Conservation (phyloP, 768 basidiomycete species). For the Boletus bicolor region DNA sequence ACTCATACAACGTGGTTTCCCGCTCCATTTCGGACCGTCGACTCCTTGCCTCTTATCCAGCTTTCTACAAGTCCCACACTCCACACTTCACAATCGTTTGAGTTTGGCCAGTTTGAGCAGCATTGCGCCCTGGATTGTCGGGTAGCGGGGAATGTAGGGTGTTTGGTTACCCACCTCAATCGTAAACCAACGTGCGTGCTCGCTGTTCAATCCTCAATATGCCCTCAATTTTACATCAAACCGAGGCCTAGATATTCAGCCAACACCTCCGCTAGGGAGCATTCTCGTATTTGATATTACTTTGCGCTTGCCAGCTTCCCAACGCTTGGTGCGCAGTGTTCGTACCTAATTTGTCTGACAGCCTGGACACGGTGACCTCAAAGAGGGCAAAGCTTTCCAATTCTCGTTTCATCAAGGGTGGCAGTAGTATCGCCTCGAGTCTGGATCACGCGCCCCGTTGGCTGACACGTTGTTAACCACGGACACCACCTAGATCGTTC, state of each 20-base stretch:
- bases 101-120: not conserved
- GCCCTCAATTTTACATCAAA: slow-evolving; percentile 13
- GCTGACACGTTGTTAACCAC: slow-evolving; percentile 20
- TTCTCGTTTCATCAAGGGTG: slow-evolving; percentile 10
- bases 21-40: not conserved
- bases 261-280: not conserved
- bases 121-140: not conserved
- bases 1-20: slow-evolving; percentile 4
- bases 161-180: not conserved
- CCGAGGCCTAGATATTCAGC: slow-evolving; percentile 1
- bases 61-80: not conserved
- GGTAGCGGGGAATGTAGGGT: not conserved
- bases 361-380: slow-evolving; percentile 3
- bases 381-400: slow-evolving; percentile 7
- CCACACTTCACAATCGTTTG: not conserved
- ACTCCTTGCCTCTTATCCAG: not conserved
- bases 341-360: slow-evolving; percentile 12
- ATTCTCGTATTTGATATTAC: slow-evolving; percentile 22
- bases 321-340: slow-evolving; percentile 12
- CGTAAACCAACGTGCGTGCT: slow-evolving; percentile 8
- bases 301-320: slow-evolving; percentile 5
- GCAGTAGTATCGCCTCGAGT: slow-evolving; percentile 20
- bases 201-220: slow-evolving; percentile 4
- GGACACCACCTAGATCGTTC: not conserved
- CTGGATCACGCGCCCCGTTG: slow-evolving; percentile 5